Evolutionary conservation across 2,329 filamentous ascomycete genomes (phyloP), one percentile per base, ranked within the genome.

Genomic region (Endothia cerciana): DNA sequence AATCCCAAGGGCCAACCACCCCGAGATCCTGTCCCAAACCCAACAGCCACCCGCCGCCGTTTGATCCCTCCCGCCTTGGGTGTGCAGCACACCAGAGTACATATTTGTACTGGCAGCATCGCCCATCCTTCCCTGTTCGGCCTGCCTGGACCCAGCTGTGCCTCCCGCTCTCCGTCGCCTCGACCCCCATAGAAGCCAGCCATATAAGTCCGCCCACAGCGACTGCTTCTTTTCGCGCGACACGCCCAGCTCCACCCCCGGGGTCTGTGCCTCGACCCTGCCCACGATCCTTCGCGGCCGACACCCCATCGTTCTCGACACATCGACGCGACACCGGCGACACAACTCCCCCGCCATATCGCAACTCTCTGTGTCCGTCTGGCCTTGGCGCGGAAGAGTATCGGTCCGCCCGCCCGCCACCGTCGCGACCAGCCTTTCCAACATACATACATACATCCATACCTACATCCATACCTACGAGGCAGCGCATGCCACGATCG

Each of bases 401-500:
- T 55, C 58, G 49, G 51, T 60, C 63, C 63, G 28, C 30, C 63
- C 64, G 40, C 28, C 43, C 22, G 33, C 22, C n/a, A 36, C 43
- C 51, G 40, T 43, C 53, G 59, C 60, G 47, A 66, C 45, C 49
- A 40, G 2, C 22, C 19, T n/a, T 19, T 17, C 13, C 51, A 51
- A n/a, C 36, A 17, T 41, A 28, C 25, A n/a, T n/a, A n/a, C n/a
- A n/a, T n/a, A n/a, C n/a, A n/a, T n/a, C n/a, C n/a, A n/a, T n/a
- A n/a, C n/a, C n/a, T n/a, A n/a, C n/a, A n/a, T n/a, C n/a, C n/a
- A n/a, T 25, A 47, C 60, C 51, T 36, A 59, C 64, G 63, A 68
- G 63, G 56, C 70, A 72, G 77, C 81, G 81, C 77, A 82, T 82
- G 81, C 81, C 76, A 83, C 80, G 82, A 77, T 76, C n/a, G 74